A percentile compares a stretch with the other conserved stretches of the same genome.
Conservation (phyloP, 2,329 filamentous ascomycete species). For the Fusarium temperatum region DNA sequence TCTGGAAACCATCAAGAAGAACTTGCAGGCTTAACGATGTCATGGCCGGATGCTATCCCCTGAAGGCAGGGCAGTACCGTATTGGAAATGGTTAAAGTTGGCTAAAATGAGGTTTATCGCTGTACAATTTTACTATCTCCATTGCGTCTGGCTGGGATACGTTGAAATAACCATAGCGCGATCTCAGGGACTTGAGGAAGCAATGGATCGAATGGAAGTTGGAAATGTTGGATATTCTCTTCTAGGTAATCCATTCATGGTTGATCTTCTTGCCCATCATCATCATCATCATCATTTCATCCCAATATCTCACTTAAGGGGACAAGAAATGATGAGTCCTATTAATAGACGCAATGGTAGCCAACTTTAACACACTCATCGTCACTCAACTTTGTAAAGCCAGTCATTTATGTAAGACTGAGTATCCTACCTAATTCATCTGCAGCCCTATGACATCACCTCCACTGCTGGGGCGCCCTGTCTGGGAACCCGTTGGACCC, state of each 20-base stretch:
- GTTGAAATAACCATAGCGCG: neutral
- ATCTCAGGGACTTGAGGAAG: neutral
- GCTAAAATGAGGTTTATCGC: neutral
- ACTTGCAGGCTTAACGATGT: constrained; percentile 46
- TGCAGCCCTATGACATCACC: constrained; percentile 40
- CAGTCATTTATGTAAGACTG: neutral
- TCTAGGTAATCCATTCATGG: neutral
- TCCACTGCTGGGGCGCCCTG: constrained; percentile 2
- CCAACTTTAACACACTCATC: neutral
- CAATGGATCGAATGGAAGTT: neutral
- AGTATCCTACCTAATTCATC: neutral
- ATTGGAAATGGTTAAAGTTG: neutral
- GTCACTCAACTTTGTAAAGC: neutral
- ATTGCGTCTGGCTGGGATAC: neutral
- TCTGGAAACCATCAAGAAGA: constrained; percentile 56
- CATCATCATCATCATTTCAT: neutral
- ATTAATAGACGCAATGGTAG: neutral
- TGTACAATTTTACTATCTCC: neutral
- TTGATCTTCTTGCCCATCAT: neutral
- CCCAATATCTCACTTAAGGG: neutral
- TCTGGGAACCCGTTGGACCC: constrained; percentile 32
- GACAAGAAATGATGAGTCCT: neutral
- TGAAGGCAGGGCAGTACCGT: neutral
- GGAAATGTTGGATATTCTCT: neutral
- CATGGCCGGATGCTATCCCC: neutral